These are phyloP conservation scores for Poa annua DNA, from an alignment of 176 grass and related monocot genomes.

Conservation along the genomic window DNA sequence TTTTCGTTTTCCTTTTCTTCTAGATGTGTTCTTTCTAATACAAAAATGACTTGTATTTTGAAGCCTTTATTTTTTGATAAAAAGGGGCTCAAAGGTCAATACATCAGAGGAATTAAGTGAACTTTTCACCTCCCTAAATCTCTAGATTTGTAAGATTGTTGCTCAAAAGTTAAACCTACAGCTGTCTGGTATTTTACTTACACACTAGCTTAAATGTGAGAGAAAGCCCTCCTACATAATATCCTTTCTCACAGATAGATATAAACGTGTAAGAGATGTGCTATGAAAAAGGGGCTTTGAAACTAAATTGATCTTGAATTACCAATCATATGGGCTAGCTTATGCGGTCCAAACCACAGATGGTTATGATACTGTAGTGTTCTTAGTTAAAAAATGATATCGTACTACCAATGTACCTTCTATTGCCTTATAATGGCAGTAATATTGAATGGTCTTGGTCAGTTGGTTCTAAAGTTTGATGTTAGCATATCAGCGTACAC, in stretches of 20 bases:
- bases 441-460: not conserved
- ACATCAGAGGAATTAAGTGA: not conserved
- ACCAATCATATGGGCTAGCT: not conserved
- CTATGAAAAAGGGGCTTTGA: not conserved
- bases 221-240: not conserved
- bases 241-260: not conserved
- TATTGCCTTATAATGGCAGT: not conserved
- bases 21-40: not conserved
- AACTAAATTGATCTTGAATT: slow-evolving; percentile 16
- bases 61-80: not conserved
- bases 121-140: not conserved
- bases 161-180: not conserved
- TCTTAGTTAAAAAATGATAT: not conserved
- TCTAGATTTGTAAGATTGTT: not conserved
- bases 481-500: slow-evolving; percentile 23
- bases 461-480: slow-evolving; percentile 30
- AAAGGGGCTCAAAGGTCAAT: not conserved
- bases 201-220: not conserved
- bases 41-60: not conserved
- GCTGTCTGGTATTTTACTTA: not conserved
- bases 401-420: slow-evolving; percentile 13
- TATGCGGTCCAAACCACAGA: not conserved
- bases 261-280: slow-evolving; percentile 7
- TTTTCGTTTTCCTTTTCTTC: not conserved
- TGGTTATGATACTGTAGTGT: slow-evolving; percentile 5